Base-by-base conservation (phyloP, 495 filamentous ascomycete genomes). In the Penicillium tannophilum region DNA sequence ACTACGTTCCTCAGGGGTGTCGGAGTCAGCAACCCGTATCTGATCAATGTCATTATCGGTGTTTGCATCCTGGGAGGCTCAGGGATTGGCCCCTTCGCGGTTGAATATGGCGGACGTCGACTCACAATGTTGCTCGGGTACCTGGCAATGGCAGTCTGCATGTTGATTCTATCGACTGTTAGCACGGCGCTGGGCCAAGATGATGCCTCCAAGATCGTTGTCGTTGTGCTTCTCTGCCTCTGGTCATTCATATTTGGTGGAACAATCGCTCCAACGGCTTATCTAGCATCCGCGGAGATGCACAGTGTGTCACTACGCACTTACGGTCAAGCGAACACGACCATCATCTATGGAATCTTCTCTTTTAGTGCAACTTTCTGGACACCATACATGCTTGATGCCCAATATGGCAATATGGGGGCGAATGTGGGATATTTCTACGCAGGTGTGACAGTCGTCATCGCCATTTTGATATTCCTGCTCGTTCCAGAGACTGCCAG, bases 361-460 rank as follows among this genome's bases (percentile, higher is more conserved):
- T 62, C 62, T 1, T 72, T 72, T 39, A 67, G 47, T 16, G 69
- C 69, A 2, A 58, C 55, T 0, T 72, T 72, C 19, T 72, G 67
- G 67, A 71, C 69, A 0, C 69, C 69, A 0, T 72, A 72, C 10
- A 72, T 72, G 69, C 44, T 72, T 7, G 60, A 59, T 28, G 24
- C 65, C 2, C 30, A 65, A 6, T 58, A 72, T 53, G 69, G 67
- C 5, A 56, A 69, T n/a, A 72, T 72, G 69, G 69, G 69, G 0
- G 28, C 65, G 6, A 66, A 63, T 39, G 69, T 72, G 11, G 67
- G 69, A 5, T 72, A 72, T 30, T 72, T 71, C 20, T 72, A 72
- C 47, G 65, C 65, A 2, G 63, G 60, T 1, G 63, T 72, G 8
- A 70, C 69, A 1, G 51, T 63, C 3, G 44, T 63, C 6, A 60